Percentiles rank a stretch among this genome's conserved stretches.
phyloP scores from a whole-genome alignment of 148 eudicot species.

The Simmondsia chinensis region DNA sequence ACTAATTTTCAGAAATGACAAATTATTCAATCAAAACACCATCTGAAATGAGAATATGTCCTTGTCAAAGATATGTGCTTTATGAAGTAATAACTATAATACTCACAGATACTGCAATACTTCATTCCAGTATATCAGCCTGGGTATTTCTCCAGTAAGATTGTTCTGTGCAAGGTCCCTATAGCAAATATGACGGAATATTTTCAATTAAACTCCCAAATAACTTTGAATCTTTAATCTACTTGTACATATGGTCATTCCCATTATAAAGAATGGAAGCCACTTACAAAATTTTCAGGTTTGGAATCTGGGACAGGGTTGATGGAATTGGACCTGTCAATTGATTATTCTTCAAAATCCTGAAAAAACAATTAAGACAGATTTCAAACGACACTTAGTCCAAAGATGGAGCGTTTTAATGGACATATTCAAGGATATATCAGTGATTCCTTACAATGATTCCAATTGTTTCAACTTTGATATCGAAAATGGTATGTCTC shows the following conservation, averaged over 20 bases:
- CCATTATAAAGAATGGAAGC: too few species aligned
- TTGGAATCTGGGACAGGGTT: constrained; percentile 94
- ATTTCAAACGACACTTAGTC: not conserved
- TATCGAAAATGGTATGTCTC: constrained; percentile 88
- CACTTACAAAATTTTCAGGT: constrained; percentile 77
- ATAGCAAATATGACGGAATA: constrained; percentile 1
- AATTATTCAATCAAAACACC: not conserved
- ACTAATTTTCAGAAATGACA: constrained; percentile 28
- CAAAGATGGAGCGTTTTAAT: not conserved
- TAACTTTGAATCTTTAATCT: not conserved
- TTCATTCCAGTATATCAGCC: constrained; percentile 98
- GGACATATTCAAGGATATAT: not conserved
- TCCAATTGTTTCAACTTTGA: constrained; percentile 92
- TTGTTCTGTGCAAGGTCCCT: constrained; percentile 95
- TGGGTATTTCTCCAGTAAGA: constrained; percentile 90
- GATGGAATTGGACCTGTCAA: constrained; percentile 92
- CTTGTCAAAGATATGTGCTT: too few species aligned
- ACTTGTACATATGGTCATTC: not conserved
- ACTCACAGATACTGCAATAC: constrained; percentile 91
- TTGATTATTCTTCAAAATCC: constrained; percentile 82
- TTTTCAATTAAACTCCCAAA: not conserved
- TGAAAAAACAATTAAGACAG: constrained; percentile 14
- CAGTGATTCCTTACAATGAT: constrained; percentile 40
- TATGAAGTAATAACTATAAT: not conserved
- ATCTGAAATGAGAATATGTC: too few species aligned